Evolutionary conservation across 2,329 filamentous ascomycete species (phyloP), one percentile per base, ranked within the genome.

Genomic region (Tolypocladium tundrense): DNA sequence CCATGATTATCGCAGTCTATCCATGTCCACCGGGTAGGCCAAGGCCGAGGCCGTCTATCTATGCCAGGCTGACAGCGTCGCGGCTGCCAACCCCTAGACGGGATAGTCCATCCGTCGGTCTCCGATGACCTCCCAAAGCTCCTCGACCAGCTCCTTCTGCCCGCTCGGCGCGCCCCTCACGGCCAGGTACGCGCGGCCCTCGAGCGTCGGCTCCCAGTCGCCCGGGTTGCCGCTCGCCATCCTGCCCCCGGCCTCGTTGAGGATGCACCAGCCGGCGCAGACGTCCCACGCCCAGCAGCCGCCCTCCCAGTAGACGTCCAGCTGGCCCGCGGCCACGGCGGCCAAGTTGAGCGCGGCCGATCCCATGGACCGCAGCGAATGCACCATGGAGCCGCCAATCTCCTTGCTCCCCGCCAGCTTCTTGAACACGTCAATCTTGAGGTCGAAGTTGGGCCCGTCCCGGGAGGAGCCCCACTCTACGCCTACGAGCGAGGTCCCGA

Each of bases 251-350:
- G 88, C 87, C 75, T 93, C 89, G 37, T 76, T 74, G 33, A 93
- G 74, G 60, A 93, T 86, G 59, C 86, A 84, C 89, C 88, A 92
- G 0, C 86, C 89, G 6, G 90, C 90, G 67, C 87, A 90, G 2
- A 93, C 89, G 69, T 93, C 89, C 89, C 89, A 93, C 1, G 88
- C 88, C 82, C 88, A 93, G 71, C 88, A 91, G 0, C 90, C 89
- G 42, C 87, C 88, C 73, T 93, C 89, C 89, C 89, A 93, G 69
- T 90, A 93, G 27, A 84, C 66, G 69, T 93, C 89, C 33, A 90
- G 64, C 69, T 85, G 80, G 0, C 89, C 89, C 11, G 83, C 81
- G 3, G 89, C 89, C 4, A 90, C 86, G 43, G 79, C 81, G 58
- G 87, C 90, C 21, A 92, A 71, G 70, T 92, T 92, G 65, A 93